Evolutionary conservation across 192 early-diverging fungal species (phyloP).

Genomic region (Rhizoclosmatium sp.): DNA sequence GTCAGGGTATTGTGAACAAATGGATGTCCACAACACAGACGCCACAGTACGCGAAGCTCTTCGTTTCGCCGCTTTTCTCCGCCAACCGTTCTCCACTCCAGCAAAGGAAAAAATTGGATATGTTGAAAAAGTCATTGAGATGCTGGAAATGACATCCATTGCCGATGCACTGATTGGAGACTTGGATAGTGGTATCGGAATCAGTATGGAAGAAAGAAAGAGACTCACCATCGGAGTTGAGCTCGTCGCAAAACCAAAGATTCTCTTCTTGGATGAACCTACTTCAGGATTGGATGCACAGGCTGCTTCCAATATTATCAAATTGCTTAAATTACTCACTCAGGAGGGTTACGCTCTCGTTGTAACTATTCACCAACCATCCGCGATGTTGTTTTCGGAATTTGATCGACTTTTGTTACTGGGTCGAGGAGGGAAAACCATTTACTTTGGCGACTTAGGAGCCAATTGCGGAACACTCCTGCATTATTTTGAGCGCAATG

Average conservation of each 20-base stretch:
- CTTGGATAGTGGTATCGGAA: conserved; percentile 75
- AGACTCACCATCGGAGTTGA: conserved; percentile 88
- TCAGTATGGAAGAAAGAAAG: conserved; percentile 87
- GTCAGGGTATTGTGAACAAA: conserved; percentile 81
- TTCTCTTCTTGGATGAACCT: conserved; percentile 91
- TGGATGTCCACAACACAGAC: conserved; percentile 77
- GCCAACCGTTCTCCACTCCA: conserved; percentile 62
- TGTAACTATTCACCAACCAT: conserved; percentile 90
- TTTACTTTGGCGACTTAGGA: conserved; percentile 87
- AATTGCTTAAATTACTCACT: conserved; percentile 66
- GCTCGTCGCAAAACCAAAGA: conserved; percentile 82
- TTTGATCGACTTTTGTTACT: conserved; percentile 85
- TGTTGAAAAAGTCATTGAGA: conserved; percentile 78
- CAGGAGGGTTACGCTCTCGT: conserved; percentile 77
- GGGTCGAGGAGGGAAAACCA: conserved; percentile 80
- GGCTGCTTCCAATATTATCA: conserved; percentile 77
- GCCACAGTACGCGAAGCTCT: conserved; percentile 80
- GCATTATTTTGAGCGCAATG: conserved; percentile 77
- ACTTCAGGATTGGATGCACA: conserved; percentile 80
- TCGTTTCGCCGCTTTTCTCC: conserved; percentile 62
- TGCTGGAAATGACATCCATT: conserved; percentile 78
- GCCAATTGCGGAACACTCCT: conserved; percentile 67
- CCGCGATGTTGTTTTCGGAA: conserved; percentile 79
- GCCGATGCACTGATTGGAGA: conserved; percentile 79
- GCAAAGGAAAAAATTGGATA: conserved; percentile 74